phyloP scores from a whole-genome alignment of 345 rosid species.

The Raphanus raphanistrum region DNA sequence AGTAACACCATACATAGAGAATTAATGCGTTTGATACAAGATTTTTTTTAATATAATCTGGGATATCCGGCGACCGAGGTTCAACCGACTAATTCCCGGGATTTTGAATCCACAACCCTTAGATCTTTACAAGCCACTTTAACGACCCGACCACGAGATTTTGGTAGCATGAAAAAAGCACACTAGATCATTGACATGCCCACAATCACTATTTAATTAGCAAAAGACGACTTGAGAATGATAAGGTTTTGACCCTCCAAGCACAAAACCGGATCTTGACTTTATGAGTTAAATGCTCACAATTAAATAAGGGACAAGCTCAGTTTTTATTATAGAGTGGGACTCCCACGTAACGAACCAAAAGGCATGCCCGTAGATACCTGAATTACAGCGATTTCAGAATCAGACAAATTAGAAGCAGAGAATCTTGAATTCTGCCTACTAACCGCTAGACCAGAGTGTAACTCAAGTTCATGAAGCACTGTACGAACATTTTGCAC shows the following conservation, averaged over 20 bases:
- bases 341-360: background rate
- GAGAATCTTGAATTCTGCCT: background rate
- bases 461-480: background rate
- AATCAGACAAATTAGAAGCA: background rate
- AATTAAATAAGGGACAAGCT: background rate
- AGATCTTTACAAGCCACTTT: too few relatives aligned
- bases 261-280: background rate
- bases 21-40: background rate
- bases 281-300: background rate
- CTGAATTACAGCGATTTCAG: background rate
- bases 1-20: background rate
- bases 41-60: too few relatives aligned
- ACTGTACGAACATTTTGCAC: background rate
- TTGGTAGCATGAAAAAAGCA: background rate
- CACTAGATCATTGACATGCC: background rate
- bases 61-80: too few relatives aligned
- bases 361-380: background rate
- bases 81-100: too few relatives aligned
- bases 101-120: too few relatives aligned
- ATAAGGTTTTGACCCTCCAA: background rate
- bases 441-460: background rate
- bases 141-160: too few relatives aligned
- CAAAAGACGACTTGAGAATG: background rate
- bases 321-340: background rate
- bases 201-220: background rate